Conservation (phyloP, 2,329 filamentous ascomycete genomes). For the Cladosporium velox region DNA sequence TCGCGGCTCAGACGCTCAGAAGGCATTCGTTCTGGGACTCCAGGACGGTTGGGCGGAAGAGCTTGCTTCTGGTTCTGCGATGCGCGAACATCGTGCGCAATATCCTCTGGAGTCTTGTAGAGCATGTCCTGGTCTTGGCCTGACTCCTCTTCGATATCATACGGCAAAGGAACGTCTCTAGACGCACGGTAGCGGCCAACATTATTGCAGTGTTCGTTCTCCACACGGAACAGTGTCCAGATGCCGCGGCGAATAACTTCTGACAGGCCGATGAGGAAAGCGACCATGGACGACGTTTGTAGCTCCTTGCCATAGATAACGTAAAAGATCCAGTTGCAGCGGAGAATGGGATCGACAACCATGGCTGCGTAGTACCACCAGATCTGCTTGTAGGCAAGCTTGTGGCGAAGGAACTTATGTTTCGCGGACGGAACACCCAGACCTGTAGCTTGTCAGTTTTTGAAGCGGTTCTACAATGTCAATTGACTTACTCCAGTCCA, state of each 20-base stretch:
- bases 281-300: slow-evolving; percentile 80
- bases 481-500: slow-evolving; percentile 72
- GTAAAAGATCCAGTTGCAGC: slow-evolving; percentile 95
- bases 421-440: slow-evolving; percentile 73
- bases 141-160: slow-evolving; percentile 51
- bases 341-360: slow-evolving; percentile 76
- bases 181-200: slow-evolving; percentile 88
- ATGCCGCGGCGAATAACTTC: slow-evolving; percentile 84
- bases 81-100: neutral
- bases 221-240: slow-evolving; percentile 91
- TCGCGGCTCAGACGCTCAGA: slow-evolving; percentile 22
- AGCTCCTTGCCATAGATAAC: slow-evolving; percentile 76
- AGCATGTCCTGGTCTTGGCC: slow-evolving; percentile 9
- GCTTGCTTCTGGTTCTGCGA: neutral
- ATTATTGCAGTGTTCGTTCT: slow-evolving; percentile 96
- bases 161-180: slow-evolving; percentile 83
- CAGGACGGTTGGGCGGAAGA: neutral
- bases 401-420: slow-evolving; percentile 66
- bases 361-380: slow-evolving; percentile 90
- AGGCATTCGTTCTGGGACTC: slow-evolving; percentile 15
- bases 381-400: slow-evolving; percentile 67
- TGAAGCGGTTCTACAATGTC: neutral
- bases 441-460: slow-evolving; percentile 21
- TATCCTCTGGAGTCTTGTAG: slow-evolving; percentile 8
- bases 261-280: slow-evolving; percentile 74